Conservation (phyloP, 495 filamentous ascomycete species). For the Mycothermus thermophilus region DNA sequence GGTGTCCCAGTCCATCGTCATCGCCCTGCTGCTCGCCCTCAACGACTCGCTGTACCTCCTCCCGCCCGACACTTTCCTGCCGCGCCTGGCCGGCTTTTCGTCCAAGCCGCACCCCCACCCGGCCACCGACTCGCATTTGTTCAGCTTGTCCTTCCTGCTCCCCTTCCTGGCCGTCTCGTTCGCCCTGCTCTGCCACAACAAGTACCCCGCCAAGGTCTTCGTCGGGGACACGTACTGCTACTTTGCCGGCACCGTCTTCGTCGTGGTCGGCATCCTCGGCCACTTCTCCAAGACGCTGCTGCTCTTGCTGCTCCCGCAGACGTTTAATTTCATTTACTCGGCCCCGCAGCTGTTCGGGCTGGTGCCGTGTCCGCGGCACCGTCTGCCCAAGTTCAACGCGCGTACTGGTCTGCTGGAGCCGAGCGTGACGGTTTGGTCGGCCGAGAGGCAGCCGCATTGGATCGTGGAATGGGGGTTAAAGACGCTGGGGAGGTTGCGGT, state of each 20-base stretch:
- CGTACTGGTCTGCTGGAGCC: constrained; percentile 72
- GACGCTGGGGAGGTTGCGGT: constrained; percentile 45
- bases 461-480: constrained; percentile 47
- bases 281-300: constrained; percentile 97
- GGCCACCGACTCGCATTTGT: constrained; percentile 87
- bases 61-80: too few relatives aligned
- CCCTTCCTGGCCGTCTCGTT: constrained; percentile 87
- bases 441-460: constrained; percentile 48
- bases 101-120: constrained; percentile 88
- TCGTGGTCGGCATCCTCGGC: constrained; percentile 86
- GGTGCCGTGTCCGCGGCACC: constrained; percentile 83
- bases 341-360: constrained; percentile 77
- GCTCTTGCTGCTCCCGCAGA: constrained; percentile 81
- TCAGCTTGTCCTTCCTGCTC: constrained; percentile 85
- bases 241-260: constrained; percentile 97
- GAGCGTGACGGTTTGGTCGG: constrained; percentile 64
- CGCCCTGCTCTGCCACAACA: constrained; percentile 81
- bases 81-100: too few relatives aligned
- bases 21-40: constrained; percentile 65
- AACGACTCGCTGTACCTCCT: constrained; percentile 76
- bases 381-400: constrained; percentile 75
- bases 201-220: constrained; percentile 91
- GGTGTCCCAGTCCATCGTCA: constrained; percentile 83
- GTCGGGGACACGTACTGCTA: constrained; percentile 99
- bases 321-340: constrained; percentile 93